Conservation (phyloP, 768 basidiomycete genomes). For the Hemileccinum rubropunctum region DNA sequence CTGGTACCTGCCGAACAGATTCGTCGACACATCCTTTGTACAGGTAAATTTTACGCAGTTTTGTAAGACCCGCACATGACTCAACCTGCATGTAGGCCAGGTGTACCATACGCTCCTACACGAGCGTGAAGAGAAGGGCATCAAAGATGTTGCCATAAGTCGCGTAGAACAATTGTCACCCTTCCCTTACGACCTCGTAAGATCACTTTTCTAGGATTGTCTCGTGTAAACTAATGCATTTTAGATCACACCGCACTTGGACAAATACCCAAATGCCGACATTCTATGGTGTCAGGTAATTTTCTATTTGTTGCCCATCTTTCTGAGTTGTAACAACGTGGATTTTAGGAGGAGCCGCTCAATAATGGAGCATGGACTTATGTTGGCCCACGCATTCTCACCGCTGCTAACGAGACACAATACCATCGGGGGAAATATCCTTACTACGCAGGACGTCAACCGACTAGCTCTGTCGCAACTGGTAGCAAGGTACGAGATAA, state of each 20-base stretch:
- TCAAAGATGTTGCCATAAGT: conserved; percentile 93
- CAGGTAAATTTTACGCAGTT: conserved; percentile 41
- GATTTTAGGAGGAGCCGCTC: conserved; percentile 78
- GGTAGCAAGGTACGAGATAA: conserved; percentile 70
- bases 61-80: neutral
- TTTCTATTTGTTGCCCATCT: neutral
- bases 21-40: conserved; percentile 88
- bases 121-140: conserved; percentile 87
- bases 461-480: conserved; percentile 89
- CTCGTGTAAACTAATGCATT: conserved; percentile 7
- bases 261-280: conserved; percentile 94
- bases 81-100: conserved; percentile 63
- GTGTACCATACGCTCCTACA: conserved; percentile 88
- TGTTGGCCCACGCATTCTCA: conserved; percentile 88
- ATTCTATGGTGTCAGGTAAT: conserved; percentile 86
- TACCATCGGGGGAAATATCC: conserved; percentile 92
- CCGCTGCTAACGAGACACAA: conserved; percentile 86
- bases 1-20: conserved; percentile 83
- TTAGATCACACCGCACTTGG: conserved; percentile 88
- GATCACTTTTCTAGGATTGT: conserved; percentile 23
- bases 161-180: conserved; percentile 94
- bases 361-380: conserved; percentile 99
- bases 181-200: conserved; percentile 92
- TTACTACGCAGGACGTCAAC: conserved; percentile 87
- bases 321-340: conserved; percentile 2